phyloP scores from a whole-genome alignment of 306 rosid genomes.

The Biancaea sappan region DNA sequence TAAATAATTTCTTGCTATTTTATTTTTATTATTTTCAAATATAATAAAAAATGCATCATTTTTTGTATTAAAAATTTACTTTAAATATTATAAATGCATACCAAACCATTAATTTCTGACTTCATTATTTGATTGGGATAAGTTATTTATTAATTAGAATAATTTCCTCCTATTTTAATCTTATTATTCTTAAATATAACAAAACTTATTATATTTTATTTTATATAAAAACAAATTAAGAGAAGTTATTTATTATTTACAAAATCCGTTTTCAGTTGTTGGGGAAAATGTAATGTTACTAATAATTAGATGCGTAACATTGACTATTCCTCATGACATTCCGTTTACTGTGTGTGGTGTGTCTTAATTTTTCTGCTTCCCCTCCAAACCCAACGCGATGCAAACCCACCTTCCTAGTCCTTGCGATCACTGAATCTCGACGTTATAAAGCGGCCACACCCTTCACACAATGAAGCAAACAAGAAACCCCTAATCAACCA shows the following conservation, averaged over 20 bases:
- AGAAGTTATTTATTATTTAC: neutral
- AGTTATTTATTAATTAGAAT: no score
- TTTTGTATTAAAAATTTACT: no score
- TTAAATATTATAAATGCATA: no score
- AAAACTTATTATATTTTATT: no score
- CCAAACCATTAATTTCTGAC: no score
- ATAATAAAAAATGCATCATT: no score
- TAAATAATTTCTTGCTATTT: no score
- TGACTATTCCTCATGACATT: constrained; percentile 39
- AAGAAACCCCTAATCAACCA: neutral
- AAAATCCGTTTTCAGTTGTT: neutral
- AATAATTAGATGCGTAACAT: neutral
- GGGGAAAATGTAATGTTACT: neutral
- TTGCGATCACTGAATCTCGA: constrained; percentile 45
- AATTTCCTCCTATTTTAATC: no score
- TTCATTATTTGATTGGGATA: no score
- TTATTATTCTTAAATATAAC: no score
- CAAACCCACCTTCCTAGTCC: constrained; percentile 3
- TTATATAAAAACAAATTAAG: no score
- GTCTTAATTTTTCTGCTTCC: constrained; percentile 15
- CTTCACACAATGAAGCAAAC: neutral
- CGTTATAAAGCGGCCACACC: constrained; percentile 29
- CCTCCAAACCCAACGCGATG: constrained; percentile 36
- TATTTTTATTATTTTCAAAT: no score
- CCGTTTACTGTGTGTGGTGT: constrained; percentile 39